Percentiles rank a stretch among this genome's conserved stretches.
Evolutionary conservation across 768 basidiomycete species (phyloP).

Genomic region (Boletus sp.): DNA sequence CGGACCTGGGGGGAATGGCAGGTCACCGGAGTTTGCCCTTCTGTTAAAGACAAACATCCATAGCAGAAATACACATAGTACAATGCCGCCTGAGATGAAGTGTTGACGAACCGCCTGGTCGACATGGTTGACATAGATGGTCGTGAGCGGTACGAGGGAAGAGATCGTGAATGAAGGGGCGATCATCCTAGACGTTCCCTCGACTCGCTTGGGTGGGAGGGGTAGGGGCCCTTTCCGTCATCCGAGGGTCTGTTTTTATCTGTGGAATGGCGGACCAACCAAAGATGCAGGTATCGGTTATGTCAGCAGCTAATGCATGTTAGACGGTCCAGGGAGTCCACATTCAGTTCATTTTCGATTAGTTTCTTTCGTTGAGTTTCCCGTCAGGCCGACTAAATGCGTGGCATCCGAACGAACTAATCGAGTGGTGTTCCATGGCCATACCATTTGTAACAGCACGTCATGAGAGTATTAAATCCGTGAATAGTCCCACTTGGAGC

Average conservation of each 20-base stretch:
- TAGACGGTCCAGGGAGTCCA: not conserved
- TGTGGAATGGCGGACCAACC: not conserved
- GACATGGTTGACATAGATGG: not conserved
- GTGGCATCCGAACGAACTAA: not conserved
- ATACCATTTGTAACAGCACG: not conserved
- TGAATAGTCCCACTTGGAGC: not conserved
- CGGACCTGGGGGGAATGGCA: slow-evolving; percentile 32
- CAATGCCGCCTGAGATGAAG: not conserved
- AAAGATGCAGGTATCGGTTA: not conserved
- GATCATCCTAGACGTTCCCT: not conserved
- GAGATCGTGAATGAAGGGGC: not conserved
- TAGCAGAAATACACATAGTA: not conserved
- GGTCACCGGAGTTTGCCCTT: slow-evolving; percentile 1
- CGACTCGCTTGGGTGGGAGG: not conserved
- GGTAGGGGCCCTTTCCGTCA: not conserved
- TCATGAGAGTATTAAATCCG: not conserved
- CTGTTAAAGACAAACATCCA: slow-evolving; percentile 3
- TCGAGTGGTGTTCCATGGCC: not conserved
- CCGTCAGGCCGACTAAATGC: not conserved
- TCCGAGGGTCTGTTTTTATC: slow-evolving; percentile 1
- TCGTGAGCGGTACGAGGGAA: slow-evolving; percentile 4
- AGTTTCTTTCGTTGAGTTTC: not conserved
- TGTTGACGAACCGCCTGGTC: not conserved
- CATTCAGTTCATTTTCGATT: not conserved
- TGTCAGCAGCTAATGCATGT: not conserved